Evolutionary conservation across 1,284 basidiomycete genomes (phyloP).

Genomic region (Vanrija pseudolonga): DNA sequence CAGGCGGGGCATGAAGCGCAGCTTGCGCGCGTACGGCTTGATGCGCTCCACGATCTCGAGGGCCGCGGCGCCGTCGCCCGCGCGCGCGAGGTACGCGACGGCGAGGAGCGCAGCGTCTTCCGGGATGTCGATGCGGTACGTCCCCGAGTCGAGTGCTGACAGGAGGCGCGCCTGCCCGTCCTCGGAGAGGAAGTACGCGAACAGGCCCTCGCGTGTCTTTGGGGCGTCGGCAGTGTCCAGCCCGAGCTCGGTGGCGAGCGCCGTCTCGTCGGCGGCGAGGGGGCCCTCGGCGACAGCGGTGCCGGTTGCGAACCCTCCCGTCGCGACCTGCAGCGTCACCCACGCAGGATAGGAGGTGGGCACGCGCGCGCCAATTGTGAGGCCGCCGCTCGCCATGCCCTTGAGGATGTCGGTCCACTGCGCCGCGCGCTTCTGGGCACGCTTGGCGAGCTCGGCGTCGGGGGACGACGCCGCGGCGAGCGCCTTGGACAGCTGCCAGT

Average conservation of each 20-base stretch:
- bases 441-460: not conserved
- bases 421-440: not conserved
- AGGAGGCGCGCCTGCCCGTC: not conserved
- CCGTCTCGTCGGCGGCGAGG: not conserved
- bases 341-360: slow-evolving; percentile 2
- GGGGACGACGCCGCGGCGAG: not conserved
- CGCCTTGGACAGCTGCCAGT: slow-evolving; percentile 1
- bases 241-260: not conserved
- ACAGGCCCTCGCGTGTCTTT: not conserved
- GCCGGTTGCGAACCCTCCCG: slow-evolving; percentile 3
- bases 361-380: slow-evolving; percentile 2
- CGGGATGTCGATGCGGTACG: not conserved
- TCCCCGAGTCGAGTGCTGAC: slow-evolving; percentile 1
- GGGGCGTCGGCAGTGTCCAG: no score
- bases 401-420: not conserved
- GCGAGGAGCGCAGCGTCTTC: slow-evolving; percentile 5
- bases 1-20: slow-evolving; percentile 7
- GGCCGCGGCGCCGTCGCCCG: not conserved
- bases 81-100: slow-evolving; percentile 3
- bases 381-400: not conserved
- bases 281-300: not conserved
- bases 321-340: slow-evolving; percentile 4
- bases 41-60: slow-evolving; percentile 1
- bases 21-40: not conserved
- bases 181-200: slow-evolving; percentile 7